These are phyloP conservation scores for Schizophyllum commune DNA, from an alignment of 1,284 basidiomycete genomes.

Conservation along the genomic window DNA sequence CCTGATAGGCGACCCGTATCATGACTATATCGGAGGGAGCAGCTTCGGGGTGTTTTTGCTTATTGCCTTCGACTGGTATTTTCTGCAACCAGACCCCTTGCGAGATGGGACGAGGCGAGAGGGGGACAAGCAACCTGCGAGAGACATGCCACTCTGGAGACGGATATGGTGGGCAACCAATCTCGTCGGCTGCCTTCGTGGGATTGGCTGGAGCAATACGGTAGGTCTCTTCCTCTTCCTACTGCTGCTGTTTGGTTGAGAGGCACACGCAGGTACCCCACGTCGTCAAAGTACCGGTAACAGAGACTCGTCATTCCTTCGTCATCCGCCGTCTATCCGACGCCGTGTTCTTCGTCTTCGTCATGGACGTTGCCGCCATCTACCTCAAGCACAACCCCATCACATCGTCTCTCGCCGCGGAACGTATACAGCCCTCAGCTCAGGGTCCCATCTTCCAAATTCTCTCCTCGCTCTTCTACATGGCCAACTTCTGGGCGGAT, in stretches of 20 bases:
- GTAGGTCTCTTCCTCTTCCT: neutral
- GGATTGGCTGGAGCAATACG: conserved; percentile 5
- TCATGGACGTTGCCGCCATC: neutral
- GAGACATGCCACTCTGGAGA: neutral
- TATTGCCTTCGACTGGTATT: neutral
- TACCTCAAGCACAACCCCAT: conserved; percentile 3
- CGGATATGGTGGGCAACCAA: conserved; percentile 1
- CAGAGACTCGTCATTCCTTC: neutral
- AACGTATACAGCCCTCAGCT: neutral
- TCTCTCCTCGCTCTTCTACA: neutral
- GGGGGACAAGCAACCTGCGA: neutral
- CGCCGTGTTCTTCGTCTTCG: neutral
- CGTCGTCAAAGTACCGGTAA: neutral
- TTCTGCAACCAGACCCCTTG: neutral
- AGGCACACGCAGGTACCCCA: neutral
- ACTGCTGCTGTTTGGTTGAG: neutral
- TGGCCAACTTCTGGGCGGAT: neutral
- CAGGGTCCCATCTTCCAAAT: neutral
- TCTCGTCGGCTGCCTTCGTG: conserved; percentile 3
- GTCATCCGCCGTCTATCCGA: neutral
- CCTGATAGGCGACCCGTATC: neutral
- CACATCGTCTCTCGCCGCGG: conserved; percentile 1
- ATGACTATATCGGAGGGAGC: no score
- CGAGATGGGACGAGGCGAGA: neutral
- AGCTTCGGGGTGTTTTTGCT: neutral